These are phyloP conservation scores for Exobasidium cylindrosporum DNA, from an alignment of 1,284 basidiomycete genomes.

Conservation along the genomic window DNA sequence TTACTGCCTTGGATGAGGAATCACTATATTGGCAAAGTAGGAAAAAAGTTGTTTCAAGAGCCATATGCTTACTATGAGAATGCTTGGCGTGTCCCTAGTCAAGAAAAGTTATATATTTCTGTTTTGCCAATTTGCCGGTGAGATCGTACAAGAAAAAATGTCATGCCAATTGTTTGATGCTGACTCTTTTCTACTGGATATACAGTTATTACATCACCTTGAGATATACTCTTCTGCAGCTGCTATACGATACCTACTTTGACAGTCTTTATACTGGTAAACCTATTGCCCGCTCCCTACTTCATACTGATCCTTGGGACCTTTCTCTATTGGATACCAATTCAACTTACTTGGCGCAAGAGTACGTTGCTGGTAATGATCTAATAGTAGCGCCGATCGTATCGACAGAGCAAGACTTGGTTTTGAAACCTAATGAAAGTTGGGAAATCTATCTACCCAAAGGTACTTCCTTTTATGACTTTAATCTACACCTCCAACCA, in stretches of 20 bases:
- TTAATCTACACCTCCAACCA: conserved; percentile 8
- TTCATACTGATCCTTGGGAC: conserved; percentile 12
- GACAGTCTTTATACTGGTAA: conserved; percentile 5
- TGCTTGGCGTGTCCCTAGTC: background rate
- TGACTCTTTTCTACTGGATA: background rate
- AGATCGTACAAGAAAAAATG: background rate
- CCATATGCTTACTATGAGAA: conserved; percentile 12
- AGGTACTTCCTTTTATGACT: background rate
- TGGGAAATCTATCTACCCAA: conserved; percentile 1
- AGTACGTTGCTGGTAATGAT: conserved; percentile 5
- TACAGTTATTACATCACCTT: conserved; percentile 5
- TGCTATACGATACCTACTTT: conserved; percentile 9
- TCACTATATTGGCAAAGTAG: conserved; percentile 10
- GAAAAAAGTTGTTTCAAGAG: conserved; percentile 9
- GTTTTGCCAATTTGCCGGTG: conserved; percentile 11
- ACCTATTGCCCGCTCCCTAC: conserved; percentile 4
- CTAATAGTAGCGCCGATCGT: background rate
- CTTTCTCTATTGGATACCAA: background rate
- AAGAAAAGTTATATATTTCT: background rate
- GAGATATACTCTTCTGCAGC: conserved; percentile 7
- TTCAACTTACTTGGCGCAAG: background rate
- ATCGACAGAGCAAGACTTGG: conserved; percentile 1
- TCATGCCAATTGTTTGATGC: background rate
- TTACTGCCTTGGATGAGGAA: conserved; percentile 11
- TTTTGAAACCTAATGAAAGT: too few relatives aligned